Conservation (phyloP, 2,329 filamentous ascomycete species). For the Aspergillus thermomutatus region DNA sequence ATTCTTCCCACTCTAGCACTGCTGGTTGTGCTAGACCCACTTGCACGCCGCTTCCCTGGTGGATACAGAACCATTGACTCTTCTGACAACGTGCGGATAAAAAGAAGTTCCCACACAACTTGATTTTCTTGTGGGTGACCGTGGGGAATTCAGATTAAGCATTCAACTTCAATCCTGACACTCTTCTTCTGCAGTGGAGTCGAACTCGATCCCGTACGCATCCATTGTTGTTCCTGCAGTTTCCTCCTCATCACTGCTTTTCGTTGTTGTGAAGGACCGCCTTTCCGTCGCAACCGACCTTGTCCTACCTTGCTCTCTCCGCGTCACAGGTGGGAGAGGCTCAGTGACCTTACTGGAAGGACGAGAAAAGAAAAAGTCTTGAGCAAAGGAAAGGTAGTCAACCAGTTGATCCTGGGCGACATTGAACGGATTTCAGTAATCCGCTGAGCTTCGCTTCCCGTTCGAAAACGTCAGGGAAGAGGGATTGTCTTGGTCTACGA, state of each 20-base stretch:
- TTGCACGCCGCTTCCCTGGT: conserved; percentile 37
- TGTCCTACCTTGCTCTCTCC: not conserved
- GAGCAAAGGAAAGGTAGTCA: conserved; percentile 5
- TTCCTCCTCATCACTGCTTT: conserved; percentile 9
- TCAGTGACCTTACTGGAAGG: not conserved
- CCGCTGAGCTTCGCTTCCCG: conserved; percentile 5
- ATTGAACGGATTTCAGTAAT: conserved; percentile 11
- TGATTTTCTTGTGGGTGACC: conserved; percentile 36
- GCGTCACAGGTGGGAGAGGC: conserved; percentile 5
- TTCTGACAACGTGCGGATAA: conserved; percentile 42
- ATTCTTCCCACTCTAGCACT: conserved; percentile 21
- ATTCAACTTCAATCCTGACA: conserved; percentile 28
- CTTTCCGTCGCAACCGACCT: conserved; percentile 15
- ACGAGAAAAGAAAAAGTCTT: conserved; percentile 13
- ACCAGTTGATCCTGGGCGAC: conserved; percentile 6
- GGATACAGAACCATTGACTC: conserved; percentile 38
- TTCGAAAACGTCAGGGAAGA: conserved; percentile 13
- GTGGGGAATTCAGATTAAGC: conserved; percentile 40
- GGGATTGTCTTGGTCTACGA: conserved; percentile 19
- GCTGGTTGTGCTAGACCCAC: conserved; percentile 39
- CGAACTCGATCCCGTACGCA: conserved; percentile 7
- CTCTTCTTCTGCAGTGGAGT: conserved; percentile 31
- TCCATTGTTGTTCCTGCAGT: conserved; percentile 16
- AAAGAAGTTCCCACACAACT: conserved; percentile 38
- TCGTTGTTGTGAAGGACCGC: conserved; percentile 2